Evolutionary conservation across 2,329 filamentous ascomycete genomes (phyloP), one percentile per base, ranked within the genome.

Genomic region (Fusarium nygamai): DNA sequence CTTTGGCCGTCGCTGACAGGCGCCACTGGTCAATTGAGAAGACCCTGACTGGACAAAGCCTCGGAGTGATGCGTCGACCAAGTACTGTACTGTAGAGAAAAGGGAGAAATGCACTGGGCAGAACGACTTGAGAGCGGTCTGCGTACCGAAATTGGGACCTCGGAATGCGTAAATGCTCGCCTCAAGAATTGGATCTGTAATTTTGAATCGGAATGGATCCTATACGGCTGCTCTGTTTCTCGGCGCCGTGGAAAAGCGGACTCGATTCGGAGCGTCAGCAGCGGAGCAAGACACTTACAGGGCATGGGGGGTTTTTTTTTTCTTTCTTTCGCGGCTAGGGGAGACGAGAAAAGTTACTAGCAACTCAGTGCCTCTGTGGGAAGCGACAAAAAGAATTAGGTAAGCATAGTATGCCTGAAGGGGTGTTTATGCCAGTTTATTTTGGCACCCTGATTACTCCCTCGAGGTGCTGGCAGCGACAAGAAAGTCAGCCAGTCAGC

Each of bases 101-200:
- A 19, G 36, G 33, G 27, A 24, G 60, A 60, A 63, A 34, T 48
- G 29, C 29, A 53, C 34, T 53, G 24, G 33, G 13, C 38, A 50
- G 24, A 66, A 34, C 8, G 22, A 39, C 27, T 36, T 36, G 50
- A 53, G 31, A 56, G 51, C 66, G 66, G 41, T 64, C 57, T 60
- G 64, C 60, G 65, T 75, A 67, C 72, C 76, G 76, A 78, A 71
- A 78, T 78, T 78, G 57, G 69, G 33, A 53, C 51, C 61, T 54
- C 58, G 71, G 71, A 56, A 74, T 73, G 65, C n/a, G 38, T 43
- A 34, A 39, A 38, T 50, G 48, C 57, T 69, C 66, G 64, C 66
- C 66, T 63, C 57, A 44, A n/a, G 38, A 69, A 69, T 61, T 47
- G 34, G 48, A 46, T 44, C 59, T 67, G 54, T 33, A 62, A 48